Conservation (phyloP, 495 filamentous ascomycete species). For the Amphirosellinia nigrospora region DNA sequence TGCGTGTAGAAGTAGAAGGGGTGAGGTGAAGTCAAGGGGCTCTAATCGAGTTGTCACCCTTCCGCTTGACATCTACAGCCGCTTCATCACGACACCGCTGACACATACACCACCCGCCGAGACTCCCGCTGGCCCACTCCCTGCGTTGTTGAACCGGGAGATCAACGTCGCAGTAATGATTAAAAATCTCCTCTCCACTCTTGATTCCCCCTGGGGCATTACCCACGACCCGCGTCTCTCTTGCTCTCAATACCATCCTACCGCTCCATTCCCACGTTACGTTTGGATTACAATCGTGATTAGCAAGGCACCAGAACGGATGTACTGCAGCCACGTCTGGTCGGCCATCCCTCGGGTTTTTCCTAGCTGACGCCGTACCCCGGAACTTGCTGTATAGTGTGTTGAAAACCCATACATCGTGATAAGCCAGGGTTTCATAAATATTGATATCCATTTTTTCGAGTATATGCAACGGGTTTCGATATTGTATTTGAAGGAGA, state of each 20-base stretch:
- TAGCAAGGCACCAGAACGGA: slow-evolving; percentile 69
- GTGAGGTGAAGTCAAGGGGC: not conserved
- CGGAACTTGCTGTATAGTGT: slow-evolving; percentile 93
- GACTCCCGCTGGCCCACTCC: slow-evolving; percentile 84
- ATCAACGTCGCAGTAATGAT: slow-evolving; percentile 91
- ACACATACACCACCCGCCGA: slow-evolving; percentile 88
- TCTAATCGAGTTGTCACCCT: slow-evolving; percentile 20
- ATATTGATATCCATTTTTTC: slow-evolving; percentile 91
- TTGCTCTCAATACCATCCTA: slow-evolving; percentile 71
- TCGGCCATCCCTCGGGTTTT: slow-evolving; percentile 71
- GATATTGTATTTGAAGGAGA: slow-evolving; percentile 86
- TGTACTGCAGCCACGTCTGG: slow-evolving; percentile 77
- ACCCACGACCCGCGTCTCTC: slow-evolving; percentile 48
- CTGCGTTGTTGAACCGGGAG: slow-evolving; percentile 77
- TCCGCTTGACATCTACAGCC: slow-evolving; percentile 29
- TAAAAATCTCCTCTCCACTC: slow-evolving; percentile 83
- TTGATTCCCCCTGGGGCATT: slow-evolving; percentile 62
- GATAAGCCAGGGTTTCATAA: slow-evolving; percentile 65
- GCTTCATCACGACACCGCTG: slow-evolving; percentile 69
- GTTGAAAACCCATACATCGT: slow-evolving; percentile 93
- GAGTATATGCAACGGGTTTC: slow-evolving; percentile 82
- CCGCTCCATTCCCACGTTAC: slow-evolving; percentile 94
- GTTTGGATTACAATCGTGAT: slow-evolving; percentile 94
- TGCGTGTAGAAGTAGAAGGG: slow-evolving; percentile 10
- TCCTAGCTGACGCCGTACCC: slow-evolving; percentile 84